Evolutionary conservation across 495 filamentous ascomycete species (phyloP).

Genomic region (Parathielavia hyrcaniae): DNA sequence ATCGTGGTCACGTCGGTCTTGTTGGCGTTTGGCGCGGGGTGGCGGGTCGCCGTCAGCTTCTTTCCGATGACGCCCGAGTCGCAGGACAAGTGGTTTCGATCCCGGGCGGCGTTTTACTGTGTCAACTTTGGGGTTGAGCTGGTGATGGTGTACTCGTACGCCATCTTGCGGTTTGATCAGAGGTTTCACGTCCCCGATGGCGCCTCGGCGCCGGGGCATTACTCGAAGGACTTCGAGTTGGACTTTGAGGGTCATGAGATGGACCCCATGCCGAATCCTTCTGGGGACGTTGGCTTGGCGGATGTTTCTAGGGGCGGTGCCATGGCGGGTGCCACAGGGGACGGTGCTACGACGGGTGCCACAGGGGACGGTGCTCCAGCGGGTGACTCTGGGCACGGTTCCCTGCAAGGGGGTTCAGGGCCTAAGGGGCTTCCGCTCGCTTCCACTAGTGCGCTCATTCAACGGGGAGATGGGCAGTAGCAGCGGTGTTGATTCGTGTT

Average conservation of each 20-base stretch:
- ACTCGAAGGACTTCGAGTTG: slow-evolving; percentile 22
- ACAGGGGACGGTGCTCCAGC: not conserved
- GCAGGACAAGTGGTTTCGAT: slow-evolving; percentile 62
- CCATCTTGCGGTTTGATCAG: slow-evolving; percentile 60
- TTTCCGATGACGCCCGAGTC: slow-evolving; percentile 46
- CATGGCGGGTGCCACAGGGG: not conserved
- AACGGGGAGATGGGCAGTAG: too few relatives aligned
- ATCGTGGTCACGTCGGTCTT: slow-evolving; percentile 50
- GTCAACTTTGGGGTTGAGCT: slow-evolving; percentile 74
- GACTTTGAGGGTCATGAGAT: not conserved
- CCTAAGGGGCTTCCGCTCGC: too few relatives aligned
- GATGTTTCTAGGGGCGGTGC: too few relatives aligned
- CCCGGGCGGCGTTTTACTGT: slow-evolving; percentile 67
- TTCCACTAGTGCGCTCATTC: too few relatives aligned
- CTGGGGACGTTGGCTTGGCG: too few relatives aligned
- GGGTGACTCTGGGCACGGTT: not conserved
- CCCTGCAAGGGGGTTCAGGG: too few relatives aligned
- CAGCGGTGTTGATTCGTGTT: too few relatives aligned
- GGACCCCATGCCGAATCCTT: not conserved
- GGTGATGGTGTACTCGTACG: slow-evolving; percentile 57
- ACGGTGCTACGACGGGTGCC: not conserved
- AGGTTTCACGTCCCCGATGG: slow-evolving; percentile 64
- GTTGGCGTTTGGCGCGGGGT: slow-evolving; percentile 64
- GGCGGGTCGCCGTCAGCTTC: slow-evolving; percentile 57
- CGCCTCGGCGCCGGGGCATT: slow-evolving; percentile 37